Percentiles rank a stretch among this genome's conserved stretches.
Evolutionary conservation across 257 asterid genomes (phyloP).

Genomic region (Ilex asprella): DNA sequence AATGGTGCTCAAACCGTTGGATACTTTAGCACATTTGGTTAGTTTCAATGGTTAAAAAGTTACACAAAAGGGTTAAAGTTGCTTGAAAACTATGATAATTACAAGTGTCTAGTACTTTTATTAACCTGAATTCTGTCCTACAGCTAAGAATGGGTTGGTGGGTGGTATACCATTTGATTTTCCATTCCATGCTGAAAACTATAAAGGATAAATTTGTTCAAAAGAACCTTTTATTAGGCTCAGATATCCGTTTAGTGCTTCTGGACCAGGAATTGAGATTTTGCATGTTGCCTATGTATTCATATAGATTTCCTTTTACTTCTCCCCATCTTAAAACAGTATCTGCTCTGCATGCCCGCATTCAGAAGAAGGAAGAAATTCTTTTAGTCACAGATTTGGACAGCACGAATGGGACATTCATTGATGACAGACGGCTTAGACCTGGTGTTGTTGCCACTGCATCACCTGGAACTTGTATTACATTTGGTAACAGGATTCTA

Average conservation of each 20-base stretch:
- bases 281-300: neutral
- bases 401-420: slow-evolving; percentile 90
- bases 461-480: slow-evolving; percentile 59
- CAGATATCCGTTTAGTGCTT: neutral
- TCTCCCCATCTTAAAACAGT: slow-evolving; percentile 35
- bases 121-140: too few species aligned
- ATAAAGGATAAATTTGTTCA: neutral
- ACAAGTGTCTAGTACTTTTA: too few species aligned
- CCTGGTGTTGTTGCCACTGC: slow-evolving; percentile 73
- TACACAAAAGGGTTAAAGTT: neutral
- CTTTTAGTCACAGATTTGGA: slow-evolving; percentile 76
- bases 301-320: neutral
- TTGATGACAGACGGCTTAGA: slow-evolving; percentile 57
- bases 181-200: neutral
- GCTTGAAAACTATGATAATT: neutral
- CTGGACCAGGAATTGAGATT: neutral
- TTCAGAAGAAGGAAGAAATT: slow-evolving; percentile 54
- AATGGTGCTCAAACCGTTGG: too few species aligned
- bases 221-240: neutral
- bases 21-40: neutral
- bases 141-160: too few species aligned
- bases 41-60: too few species aligned
- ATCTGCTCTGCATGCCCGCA: slow-evolving; percentile 70
- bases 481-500: slow-evolving; percentile 45
- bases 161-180: too few species aligned